phyloP scores from a whole-genome alignment of 129 eudicot genomes.

The Chrysanthemum lavandulifolium region DNA sequence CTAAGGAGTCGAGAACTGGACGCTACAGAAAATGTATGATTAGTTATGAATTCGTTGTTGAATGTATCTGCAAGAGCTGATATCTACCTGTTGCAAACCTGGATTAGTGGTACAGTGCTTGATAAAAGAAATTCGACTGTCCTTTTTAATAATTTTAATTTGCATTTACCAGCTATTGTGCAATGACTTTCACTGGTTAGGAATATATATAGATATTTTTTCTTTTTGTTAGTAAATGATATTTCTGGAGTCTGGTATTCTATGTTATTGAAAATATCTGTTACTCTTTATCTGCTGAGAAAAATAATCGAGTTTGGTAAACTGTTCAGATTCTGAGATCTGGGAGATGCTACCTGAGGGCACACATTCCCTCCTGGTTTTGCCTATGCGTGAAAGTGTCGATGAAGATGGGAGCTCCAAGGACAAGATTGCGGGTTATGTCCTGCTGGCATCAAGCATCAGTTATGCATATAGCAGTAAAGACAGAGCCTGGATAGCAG shows the following conservation, averaged over 20 bases:
- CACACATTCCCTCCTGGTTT: constrained; percentile 68
- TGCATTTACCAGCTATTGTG: no score
- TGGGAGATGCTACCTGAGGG: constrained; percentile 69
- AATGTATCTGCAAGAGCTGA: no score
- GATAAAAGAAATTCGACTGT: no score
- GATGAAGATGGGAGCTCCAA: constrained; percentile 9
- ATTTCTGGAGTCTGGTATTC: background rate
- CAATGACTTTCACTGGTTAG: no score
- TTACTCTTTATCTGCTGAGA: background rate
- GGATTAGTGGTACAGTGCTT: no score
- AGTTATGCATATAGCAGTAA: constrained; percentile 64
- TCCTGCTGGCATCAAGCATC: constrained; percentile 73
- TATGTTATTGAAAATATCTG: background rate
- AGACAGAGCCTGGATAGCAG: constrained; percentile 78
- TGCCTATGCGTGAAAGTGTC: constrained; percentile 44
- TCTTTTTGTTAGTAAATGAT: background rate
- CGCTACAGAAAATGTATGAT: no score
- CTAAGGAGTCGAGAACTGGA: no score
- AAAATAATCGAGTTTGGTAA: background rate
- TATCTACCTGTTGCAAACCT: no score
- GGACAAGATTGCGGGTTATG: constrained; percentile 46
- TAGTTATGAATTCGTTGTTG: no score
- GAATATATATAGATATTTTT: no score
- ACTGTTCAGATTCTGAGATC: constrained; percentile 53
- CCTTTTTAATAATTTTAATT: no score